Conservation (phyloP, 257 asterid genomes). For the Perilla frutescens region DNA sequence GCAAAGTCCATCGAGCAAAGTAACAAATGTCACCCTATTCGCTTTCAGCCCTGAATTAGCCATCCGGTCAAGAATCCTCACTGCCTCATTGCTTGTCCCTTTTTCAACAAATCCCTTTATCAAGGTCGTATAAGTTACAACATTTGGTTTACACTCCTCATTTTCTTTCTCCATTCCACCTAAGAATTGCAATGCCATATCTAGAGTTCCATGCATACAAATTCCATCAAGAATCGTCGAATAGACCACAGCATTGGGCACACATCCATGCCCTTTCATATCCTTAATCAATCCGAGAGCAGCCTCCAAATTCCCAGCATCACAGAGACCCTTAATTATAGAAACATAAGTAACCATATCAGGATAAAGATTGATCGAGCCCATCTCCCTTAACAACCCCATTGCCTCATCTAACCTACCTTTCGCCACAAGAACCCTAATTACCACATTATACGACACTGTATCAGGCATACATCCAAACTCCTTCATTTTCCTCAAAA, state of each 20-base stretch:
- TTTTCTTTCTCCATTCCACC: conserved; percentile 68
- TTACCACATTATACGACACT: conserved; percentile 70
- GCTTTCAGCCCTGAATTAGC: conserved; percentile 54
- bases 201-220: conserved; percentile 63
- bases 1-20: conserved; percentile 73
- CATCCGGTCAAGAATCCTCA: conserved; percentile 64
- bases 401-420: conserved; percentile 60
- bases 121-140: conserved; percentile 73
- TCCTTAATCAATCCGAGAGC: conserved; percentile 58
- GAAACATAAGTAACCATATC: conserved; percentile 66
- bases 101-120: conserved; percentile 68
- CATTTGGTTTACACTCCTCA: conserved; percentile 61
- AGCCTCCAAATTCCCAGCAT: conserved; percentile 67
- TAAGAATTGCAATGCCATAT: conserved; percentile 66
- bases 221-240: conserved; percentile 74
- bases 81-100: conserved; percentile 59
- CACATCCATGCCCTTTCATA: conserved; percentile 72
- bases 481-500: conserved; percentile 81
- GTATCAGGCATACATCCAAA: conserved; percentile 72
- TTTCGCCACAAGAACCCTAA: conserved; percentile 61
- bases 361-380: conserved; percentile 67
- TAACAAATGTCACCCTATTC: conserved; percentile 56
- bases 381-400: conserved; percentile 79
- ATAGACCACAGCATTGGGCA: conserved; percentile 66
- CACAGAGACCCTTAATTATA: conserved; percentile 68